Evolutionary conservation across 805 yeast genomes (phyloP).

Genomic region (Saccharomycopsis oosterbeekiorum): DNA sequence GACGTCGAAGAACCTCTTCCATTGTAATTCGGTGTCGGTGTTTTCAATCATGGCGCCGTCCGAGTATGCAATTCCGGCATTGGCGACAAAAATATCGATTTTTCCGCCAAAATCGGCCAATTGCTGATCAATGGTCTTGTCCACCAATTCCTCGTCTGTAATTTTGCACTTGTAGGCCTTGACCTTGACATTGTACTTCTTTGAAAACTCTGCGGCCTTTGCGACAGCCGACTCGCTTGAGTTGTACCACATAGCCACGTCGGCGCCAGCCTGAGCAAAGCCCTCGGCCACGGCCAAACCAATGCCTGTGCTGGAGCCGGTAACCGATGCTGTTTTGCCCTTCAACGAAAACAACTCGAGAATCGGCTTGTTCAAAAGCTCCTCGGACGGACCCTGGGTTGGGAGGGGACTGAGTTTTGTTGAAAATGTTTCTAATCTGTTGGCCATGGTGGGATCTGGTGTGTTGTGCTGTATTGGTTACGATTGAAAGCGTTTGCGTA

Average conservation of each 20-base stretch:
- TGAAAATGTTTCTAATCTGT: background rate
- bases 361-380: conserved; percentile 20
- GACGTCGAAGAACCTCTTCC: conserved; percentile 68
- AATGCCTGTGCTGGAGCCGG: conserved; percentile 82
- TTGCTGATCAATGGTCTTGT: conserved; percentile 38
- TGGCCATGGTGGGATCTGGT: too few species aligned
- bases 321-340: conserved; percentile 74
- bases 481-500: too few species aligned
- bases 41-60: conserved; percentile 44
- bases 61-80: conserved; percentile 84
- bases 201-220: conserved; percentile 44
- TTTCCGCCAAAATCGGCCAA: conserved; percentile 64
- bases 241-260: conserved; percentile 62
- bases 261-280: conserved; percentile 81
- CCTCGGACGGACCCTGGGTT: background rate
- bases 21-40: conserved; percentile 36
- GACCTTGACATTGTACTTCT: conserved; percentile 49
- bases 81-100: conserved; percentile 77
- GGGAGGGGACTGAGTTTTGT: background rate
- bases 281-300: conserved; percentile 78
- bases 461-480: too few species aligned
- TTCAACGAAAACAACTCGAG: conserved; percentile 66
- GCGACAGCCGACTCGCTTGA: conserved; percentile 49
- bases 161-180: conserved; percentile 59
- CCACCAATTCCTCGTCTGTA: conserved; percentile 40